Evolutionary conservation across 257 asterid genomes (phyloP).

Genomic region (Rehmannia glutinosa): DNA sequence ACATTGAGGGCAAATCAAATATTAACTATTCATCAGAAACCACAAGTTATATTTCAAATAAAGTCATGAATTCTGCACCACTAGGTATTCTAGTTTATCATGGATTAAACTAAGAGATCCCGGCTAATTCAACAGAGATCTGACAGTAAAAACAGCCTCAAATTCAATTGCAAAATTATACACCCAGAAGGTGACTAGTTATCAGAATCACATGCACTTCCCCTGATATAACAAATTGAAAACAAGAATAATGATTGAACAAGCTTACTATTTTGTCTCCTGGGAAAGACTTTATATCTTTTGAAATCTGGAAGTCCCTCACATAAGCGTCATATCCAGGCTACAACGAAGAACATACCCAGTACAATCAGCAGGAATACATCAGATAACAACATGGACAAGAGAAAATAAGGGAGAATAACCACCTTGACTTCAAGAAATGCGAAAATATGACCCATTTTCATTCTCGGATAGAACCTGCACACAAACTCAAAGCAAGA

Average conservation of each 20-base stretch:
- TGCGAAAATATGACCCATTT: conserved; percentile 60
- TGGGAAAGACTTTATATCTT: conserved; percentile 37
- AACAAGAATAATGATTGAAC: conserved; percentile 15
- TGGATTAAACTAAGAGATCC: background rate
- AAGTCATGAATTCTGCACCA: background rate
- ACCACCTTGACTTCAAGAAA: conserved; percentile 69
- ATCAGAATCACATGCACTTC: conserved; percentile 6
- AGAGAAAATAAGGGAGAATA: conserved; percentile 17
- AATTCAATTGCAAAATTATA: background rate
- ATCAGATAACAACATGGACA: conserved; percentile 11
- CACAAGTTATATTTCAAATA: background rate
- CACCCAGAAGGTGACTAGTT: background rate
- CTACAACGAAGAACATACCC: conserved; percentile 40
- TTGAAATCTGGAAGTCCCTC: conserved; percentile 67
- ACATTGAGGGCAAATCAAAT: background rate
- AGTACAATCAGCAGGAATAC: conserved; percentile 19
- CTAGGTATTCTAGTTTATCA: background rate
- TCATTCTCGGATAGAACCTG: conserved; percentile 85
- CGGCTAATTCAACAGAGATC: background rate
- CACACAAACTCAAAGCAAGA: conserved; percentile 15
- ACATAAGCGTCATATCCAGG: conserved; percentile 82
- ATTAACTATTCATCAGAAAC: conserved; percentile 2
- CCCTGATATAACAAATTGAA: conserved; percentile 13
- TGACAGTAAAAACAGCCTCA: background rate
- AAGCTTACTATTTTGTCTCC: conserved; percentile 65